Evolutionary conservation across 1,284 basidiomycete species (phyloP).

Genomic region (Heterobasidion annosum): DNA sequence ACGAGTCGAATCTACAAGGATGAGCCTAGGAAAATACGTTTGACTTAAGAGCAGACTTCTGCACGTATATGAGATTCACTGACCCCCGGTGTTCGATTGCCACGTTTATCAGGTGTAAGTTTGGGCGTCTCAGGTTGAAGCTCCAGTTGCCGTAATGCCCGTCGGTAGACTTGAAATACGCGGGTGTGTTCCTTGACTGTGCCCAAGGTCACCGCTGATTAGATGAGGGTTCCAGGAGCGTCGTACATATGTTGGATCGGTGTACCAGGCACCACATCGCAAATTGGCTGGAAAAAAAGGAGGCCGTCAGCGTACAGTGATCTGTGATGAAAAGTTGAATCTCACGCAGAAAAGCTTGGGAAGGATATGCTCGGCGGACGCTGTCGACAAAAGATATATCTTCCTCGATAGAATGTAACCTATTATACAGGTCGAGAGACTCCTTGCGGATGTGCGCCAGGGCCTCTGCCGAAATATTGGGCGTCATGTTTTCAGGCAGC

Average conservation of each 20-base stretch:
- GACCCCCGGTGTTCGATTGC: slow-evolving; percentile 55
- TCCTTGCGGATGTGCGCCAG: slow-evolving; percentile 48
- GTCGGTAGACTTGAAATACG: slow-evolving; percentile 98
- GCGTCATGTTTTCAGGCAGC: no score
- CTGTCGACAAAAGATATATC: slow-evolving; percentile 65
- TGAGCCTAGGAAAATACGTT: slow-evolving; percentile 37
- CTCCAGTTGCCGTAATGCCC: slow-evolving; percentile 86
- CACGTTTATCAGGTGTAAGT: slow-evolving; percentile 69
- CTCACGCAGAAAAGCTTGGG: slow-evolving; percentile 61
- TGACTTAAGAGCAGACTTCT: not conserved
- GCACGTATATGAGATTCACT: not conserved
- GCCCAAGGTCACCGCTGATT: no score
- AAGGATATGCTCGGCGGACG: slow-evolving; percentile 47
- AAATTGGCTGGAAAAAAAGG: slow-evolving; percentile 60
- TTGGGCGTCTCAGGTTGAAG: slow-evolving; percentile 82
- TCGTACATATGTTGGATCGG: slow-evolving; percentile 41
- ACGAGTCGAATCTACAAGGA: slow-evolving; percentile 90
- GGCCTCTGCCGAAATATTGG: not conserved
- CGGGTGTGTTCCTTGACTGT: slow-evolving; percentile 34
- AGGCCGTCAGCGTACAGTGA: not conserved
- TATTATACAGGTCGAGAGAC: slow-evolving; percentile 73
- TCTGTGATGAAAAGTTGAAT: not conserved
- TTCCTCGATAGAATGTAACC: slow-evolving; percentile 76
- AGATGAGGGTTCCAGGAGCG: no score
- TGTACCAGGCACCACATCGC: slow-evolving; percentile 93